Conservation (phyloP, 2,329 filamentous ascomycete species). For the Colletotrichum gloeosporioides region DNA sequence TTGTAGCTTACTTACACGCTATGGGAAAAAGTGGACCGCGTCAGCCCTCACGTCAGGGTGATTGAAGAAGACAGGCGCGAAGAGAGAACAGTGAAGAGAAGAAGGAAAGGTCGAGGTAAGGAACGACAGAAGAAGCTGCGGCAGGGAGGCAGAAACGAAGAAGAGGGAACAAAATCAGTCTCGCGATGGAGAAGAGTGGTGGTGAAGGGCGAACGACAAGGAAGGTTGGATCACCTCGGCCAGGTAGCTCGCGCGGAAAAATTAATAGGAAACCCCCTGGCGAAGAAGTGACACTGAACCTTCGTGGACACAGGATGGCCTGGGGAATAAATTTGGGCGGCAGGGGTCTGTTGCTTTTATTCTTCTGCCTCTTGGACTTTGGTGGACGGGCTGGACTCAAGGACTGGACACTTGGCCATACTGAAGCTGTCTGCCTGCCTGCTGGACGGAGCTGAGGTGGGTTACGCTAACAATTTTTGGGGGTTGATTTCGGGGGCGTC, state of each 20-base stretch:
- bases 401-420: constrained; percentile 20
- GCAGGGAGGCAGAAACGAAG: not conserved
- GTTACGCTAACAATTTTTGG: not conserved
- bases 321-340: not conserved
- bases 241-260: constrained; percentile 3
- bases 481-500: not conserved
- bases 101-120: constrained; percentile 12
- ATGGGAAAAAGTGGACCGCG: constrained; percentile 7
- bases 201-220: not conserved
- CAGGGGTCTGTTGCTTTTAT: not conserved
- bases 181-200: not conserved
- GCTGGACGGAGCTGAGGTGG: not conserved
- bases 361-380: not conserved
- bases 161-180: not conserved
- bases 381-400: not conserved
- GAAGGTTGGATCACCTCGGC: not conserved
- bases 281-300: constrained; percentile 6
- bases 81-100: constrained; percentile 6
- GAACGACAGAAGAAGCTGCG: constrained; percentile 15
- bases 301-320: constrained; percentile 5
- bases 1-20: constrained; percentile 19
- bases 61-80: constrained; percentile 2
- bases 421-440: not conserved
- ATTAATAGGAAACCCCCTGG: constrained; percentile 11
- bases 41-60: constrained; percentile 10